phyloP scores from a whole-genome alignment of 345 rosid species.

The Lumnitzera racemosa region DNA sequence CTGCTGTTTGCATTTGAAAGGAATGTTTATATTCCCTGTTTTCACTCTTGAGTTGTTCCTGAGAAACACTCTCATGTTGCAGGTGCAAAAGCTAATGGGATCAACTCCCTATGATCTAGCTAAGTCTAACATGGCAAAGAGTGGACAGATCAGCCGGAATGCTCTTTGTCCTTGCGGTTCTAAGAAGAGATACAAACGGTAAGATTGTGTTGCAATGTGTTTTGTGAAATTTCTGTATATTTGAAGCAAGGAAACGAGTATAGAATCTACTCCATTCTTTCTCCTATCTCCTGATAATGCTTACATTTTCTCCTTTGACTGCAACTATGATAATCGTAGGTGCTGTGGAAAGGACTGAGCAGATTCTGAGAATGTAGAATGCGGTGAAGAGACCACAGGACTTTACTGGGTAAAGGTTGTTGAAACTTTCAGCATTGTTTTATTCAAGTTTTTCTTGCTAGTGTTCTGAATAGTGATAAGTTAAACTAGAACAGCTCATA shows the following conservation, averaged over 20 bases:
- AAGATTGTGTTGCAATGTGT: constrained; percentile 4
- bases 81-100: constrained; percentile 92
- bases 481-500: too few species aligned
- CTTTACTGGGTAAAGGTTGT: background rate
- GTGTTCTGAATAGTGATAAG: too few species aligned
- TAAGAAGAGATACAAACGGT: constrained; percentile 93
- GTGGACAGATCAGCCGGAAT: constrained; percentile 90
- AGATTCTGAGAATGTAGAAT: background rate
- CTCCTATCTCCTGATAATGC: background rate
- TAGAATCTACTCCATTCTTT: background rate
- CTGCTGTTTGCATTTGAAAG: too few species aligned
- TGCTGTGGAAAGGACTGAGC: constrained; percentile 17
- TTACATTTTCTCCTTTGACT: background rate
- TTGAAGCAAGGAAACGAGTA: background rate
- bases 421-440: background rate
- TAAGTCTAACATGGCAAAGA: constrained; percentile 76
- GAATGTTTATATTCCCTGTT: too few species aligned
- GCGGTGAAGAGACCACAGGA: too few species aligned
- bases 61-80: constrained; percentile 4
- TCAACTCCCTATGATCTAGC: constrained; percentile 80
- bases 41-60: background rate
- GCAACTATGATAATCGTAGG: constrained; percentile 14
- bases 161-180: constrained; percentile 95
- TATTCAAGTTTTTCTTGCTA: too few species aligned
- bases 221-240: background rate